These are phyloP conservation scores for Arabidopsis hybrid DNA, from an alignment of 441 rosid species.

Conservation along the genomic window DNA sequence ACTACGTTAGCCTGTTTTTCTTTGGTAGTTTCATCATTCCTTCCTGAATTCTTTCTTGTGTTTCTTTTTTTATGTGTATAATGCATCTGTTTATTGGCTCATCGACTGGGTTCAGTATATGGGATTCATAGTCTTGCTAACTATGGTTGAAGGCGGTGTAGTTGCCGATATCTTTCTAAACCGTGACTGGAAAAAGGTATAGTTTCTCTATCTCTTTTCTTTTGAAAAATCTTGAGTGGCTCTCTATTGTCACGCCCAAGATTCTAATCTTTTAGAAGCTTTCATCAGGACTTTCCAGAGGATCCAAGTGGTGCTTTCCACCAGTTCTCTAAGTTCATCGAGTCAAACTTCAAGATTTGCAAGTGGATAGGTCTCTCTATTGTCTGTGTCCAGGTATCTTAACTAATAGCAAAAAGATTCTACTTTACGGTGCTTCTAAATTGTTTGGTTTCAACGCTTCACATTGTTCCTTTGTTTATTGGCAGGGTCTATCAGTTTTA, in stretches of 20 bases:
- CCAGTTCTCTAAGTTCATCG: conserved; percentile 65
- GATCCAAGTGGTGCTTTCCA: conserved; percentile 80
- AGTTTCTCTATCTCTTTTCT: neutral
- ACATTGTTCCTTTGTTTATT: conserved; percentile 7
- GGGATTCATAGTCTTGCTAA: conserved; percentile 66
- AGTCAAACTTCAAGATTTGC: conserved; percentile 76
- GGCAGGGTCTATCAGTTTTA: conserved; percentile 70
- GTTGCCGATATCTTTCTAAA: conserved; percentile 76
- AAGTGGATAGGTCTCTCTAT: conserved; percentile 84
- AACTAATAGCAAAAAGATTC: neutral
- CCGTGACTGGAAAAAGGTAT: conserved; percentile 85
- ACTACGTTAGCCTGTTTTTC: neutral
- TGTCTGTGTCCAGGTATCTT: conserved; percentile 69
- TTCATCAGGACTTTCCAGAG: conserved; percentile 77
- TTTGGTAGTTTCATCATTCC: neutral
- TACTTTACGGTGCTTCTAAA: neutral
- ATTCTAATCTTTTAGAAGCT: conserved; percentile 31
- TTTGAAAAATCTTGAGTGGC: neutral
- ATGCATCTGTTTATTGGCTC: conserved; percentile 1
- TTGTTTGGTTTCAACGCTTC: conserved; percentile 7
- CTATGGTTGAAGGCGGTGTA: conserved; percentile 85
- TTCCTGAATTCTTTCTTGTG: conserved; percentile 2
- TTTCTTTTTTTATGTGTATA: neutral
- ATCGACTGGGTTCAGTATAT: conserved; percentile 61
- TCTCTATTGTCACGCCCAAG: neutral